Base-by-base conservation (phyloP, 768 basidiomycete genomes). In the Boletus reticulatus region DNA sequence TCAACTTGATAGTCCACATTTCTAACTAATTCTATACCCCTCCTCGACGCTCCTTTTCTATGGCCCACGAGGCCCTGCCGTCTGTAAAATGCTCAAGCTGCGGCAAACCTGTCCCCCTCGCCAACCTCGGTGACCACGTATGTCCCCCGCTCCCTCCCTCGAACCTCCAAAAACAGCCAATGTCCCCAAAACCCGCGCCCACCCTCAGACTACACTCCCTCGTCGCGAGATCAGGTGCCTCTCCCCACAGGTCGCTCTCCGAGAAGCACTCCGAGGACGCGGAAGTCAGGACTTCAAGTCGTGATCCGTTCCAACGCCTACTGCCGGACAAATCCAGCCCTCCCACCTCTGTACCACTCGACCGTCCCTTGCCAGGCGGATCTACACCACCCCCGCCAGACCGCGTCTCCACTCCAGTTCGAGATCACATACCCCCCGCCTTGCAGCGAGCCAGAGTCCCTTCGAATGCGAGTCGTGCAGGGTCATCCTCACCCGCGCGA, bases 51-150 rank as follows among this genome's bases (percentile, higher is more conserved):
- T 67, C 59, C 29, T n/a, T 65, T 67, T 63, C 48, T 49, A 71
- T 73, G 70, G 55, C 54, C 50, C 62, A 68, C 22, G 84, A 92
- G 69, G 70, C 87, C 47, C 77, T 96, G 11, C 92, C 94, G 6
- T 78, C 85, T 3, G 87, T 94, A 57, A 95, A 88, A 69, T 97
- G 94, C 71, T 91, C 91, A 3, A 87, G 75, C 31, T 97, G 94
- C 68, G 75, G 76, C 62, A 74, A 76, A 10, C 83, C 81, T 1
- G 89, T 97, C 38, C 84, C 88, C 32, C 77, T 96, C 36, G 73
- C 79, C 45, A 78, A 85, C 44, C 84, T 96, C 36, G 84, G 84
- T 37, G 88, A 92, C 58, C 94, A 96, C 67, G 75, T 84, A 67
- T 97, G 94, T 70, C 60, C 76, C 11, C 78, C 82, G 46, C 65